phyloP scores from a whole-genome alignment of 2,329 filamentous ascomycete genomes.

The Salinomyces thailandicus region DNA sequence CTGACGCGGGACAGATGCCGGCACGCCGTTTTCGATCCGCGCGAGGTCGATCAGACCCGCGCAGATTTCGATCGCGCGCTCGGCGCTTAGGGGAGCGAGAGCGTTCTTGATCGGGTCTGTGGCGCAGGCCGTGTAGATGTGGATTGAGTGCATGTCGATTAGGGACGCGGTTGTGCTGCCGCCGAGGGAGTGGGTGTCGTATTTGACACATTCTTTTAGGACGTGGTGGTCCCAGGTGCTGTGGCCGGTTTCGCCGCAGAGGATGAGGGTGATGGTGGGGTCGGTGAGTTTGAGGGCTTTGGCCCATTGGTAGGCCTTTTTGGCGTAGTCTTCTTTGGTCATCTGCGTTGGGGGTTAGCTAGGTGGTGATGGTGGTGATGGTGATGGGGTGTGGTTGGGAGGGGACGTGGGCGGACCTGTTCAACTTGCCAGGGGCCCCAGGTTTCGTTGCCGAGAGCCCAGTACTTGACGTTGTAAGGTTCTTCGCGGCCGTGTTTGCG shows the following conservation, averaged over 20 bases:
- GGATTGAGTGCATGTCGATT: conserved; percentile 73
- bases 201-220: conserved; percentile 55
- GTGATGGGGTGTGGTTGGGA: background rate
- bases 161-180: conserved; percentile 37
- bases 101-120: conserved; percentile 41
- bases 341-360: conserved; percentile 34
- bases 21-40: conserved; percentile 55
- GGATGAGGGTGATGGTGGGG: conserved; percentile 56
- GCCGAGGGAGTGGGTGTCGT: conserved; percentile 40
- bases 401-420: conserved; percentile 11
- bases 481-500: conserved; percentile 63
- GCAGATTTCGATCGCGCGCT: conserved; percentile 63
- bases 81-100: conserved; percentile 56
- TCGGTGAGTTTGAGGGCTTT: conserved; percentile 64
- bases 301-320: conserved; percentile 60
- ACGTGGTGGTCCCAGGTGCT: conserved; percentile 64
- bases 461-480: conserved; percentile 76
- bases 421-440: conserved; percentile 60
- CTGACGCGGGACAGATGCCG: conserved; percentile 48
- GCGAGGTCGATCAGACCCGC: conserved; percentile 62
- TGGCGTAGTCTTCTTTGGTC: conserved; percentile 59
- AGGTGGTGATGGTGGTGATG: background rate
- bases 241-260: conserved; percentile 62
- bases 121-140: conserved; percentile 59
- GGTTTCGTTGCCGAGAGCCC: conserved; percentile 69